Percentiles rank a stretch among this genome's conserved stretches.
phyloP scores from a whole-genome alignment of 169 alveolate species.

The Eimeria sp. region DNA sequence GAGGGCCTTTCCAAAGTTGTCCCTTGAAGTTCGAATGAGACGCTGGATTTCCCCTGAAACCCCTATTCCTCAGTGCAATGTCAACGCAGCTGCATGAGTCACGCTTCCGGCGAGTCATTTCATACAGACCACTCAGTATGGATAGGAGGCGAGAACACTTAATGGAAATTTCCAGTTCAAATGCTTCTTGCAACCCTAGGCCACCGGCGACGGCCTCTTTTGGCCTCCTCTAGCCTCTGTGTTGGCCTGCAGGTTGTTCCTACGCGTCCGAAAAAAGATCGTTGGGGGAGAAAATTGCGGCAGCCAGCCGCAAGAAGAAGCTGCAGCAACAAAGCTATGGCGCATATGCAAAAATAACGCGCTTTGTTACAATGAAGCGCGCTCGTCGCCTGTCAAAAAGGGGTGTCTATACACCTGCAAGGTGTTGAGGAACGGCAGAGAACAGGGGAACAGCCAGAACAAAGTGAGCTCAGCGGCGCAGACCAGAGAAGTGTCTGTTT shows the following conservation, averaged over 20 bases:
- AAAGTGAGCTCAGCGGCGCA: constrained; percentile 24
- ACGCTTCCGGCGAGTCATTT: constrained; percentile 69
- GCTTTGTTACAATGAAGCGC: constrained; percentile 16
- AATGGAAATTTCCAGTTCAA: constrained; percentile 1
- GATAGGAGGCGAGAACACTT: background rate
- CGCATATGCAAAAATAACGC: background rate
- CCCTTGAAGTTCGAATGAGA: background rate
- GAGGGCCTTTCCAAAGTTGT: constrained; percentile 6
- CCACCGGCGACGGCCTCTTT: constrained; percentile 41
- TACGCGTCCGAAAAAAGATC: constrained; percentile 18
- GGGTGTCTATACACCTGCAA: constrained; percentile 62
- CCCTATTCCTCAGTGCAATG: background rate
- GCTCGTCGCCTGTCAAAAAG: constrained; percentile 31
- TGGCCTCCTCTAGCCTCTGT: constrained; percentile 31
- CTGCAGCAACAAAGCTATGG: background rate
- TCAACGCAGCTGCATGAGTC: constrained; percentile 31
- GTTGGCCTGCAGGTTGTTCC: background rate
- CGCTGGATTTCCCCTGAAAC: constrained; percentile 35
- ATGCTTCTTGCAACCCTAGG: background rate
- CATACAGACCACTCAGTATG: constrained; percentile 1
- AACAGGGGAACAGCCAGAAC: constrained; percentile 26
- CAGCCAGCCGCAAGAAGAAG: constrained; percentile 21
- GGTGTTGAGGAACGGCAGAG: constrained; percentile 32
- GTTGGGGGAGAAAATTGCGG: constrained; percentile 12
- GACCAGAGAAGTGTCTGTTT: constrained; percentile 18